Evolutionary conservation across 2,329 filamentous ascomycete species (phyloP).

Genomic region (Apiospora rasikravindrae): DNA sequence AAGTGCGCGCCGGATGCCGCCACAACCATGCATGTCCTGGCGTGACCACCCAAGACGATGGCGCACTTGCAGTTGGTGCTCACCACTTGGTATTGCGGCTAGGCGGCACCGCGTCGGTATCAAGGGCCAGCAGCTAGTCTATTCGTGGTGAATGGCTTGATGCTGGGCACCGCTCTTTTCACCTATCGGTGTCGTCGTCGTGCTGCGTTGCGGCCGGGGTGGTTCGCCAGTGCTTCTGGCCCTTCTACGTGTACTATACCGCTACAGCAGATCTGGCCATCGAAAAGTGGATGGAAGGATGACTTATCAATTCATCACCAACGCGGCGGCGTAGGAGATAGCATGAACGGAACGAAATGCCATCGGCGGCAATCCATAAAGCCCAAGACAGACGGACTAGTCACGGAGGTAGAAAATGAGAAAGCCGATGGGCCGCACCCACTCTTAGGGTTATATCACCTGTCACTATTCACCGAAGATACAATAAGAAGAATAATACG

Average conservation of each 20-base stretch:
- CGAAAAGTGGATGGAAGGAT: background rate
- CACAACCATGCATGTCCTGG: constrained; percentile 4
- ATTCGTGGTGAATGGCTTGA: constrained; percentile 6
- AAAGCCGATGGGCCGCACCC: background rate
- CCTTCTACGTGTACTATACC: background rate
- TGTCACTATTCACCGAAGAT: background rate
- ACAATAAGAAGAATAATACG: background rate
- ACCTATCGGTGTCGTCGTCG: background rate
- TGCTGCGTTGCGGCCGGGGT: background rate
- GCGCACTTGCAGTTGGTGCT: background rate
- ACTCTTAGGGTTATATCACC: background rate
- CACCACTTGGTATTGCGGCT: constrained; percentile 3
- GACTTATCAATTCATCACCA: background rate
- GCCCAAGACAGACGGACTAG: background rate
- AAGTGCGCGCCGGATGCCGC: constrained; percentile 8
- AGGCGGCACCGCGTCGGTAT: constrained; percentile 12
- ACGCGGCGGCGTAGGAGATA: background rate
- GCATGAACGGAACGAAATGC: background rate
- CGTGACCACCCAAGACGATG: constrained; percentile 1
- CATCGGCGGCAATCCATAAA: background rate
- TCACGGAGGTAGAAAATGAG: constrained; percentile 6
- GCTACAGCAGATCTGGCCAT: background rate
- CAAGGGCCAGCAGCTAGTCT: background rate
- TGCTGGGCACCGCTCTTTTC: constrained; percentile 10
- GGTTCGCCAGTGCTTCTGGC: background rate